Evolutionary conservation across 108 stramenopile species (phyloP), one percentile per base, ranked within the genome.

Genomic region (Pseudonitzschia multiseries): DNA sequence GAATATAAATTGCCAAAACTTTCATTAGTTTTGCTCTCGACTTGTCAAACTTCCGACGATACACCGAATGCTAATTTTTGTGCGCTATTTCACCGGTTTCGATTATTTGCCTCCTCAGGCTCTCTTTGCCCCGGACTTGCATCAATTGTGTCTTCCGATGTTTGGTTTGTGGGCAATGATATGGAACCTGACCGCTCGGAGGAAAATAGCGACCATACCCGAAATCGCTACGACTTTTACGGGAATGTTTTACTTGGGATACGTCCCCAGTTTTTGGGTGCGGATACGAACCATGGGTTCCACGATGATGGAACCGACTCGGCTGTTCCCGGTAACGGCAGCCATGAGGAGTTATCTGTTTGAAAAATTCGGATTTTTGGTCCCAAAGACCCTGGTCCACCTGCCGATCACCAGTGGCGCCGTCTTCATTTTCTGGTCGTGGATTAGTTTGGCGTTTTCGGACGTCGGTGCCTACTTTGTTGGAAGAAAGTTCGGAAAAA

Each of bases 171-270:
- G 76, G 72, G 84, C 95, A 31, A 97, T 98, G 96, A 78, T 96
- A 65, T 97, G 95, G 96, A 91, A 97, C 50, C 77, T 97, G 24
- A 85, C 97, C 26, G 89, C 90, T 84, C 70, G 94, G 74, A 81
- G 81, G 57, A 70, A 84, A 15, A 77, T 82, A 13, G 83, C 89
- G 4, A 84, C 92, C 26, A 97, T 98, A 71, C 69, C 88, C 29
- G 97, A 99, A 72, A 97, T 99, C 74, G 92, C 96, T 18, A 96
- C 98, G 0, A 96, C 98, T 0, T 94, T 99, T 68, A 89, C 97
- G 42, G 98, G 98, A 0, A 95, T 99, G 89, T 97, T 99, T 80
- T 99, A 97, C 76, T 73, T 95, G 40, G 98, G 95, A 21, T 98
- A 98, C 69, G 84, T 97, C 54, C 97, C 97, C 14, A 86, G 84